These are phyloP conservation scores for Boletus edulis DNA, from an alignment of 768 basidiomycete genomes.

Conservation along the genomic window DNA sequence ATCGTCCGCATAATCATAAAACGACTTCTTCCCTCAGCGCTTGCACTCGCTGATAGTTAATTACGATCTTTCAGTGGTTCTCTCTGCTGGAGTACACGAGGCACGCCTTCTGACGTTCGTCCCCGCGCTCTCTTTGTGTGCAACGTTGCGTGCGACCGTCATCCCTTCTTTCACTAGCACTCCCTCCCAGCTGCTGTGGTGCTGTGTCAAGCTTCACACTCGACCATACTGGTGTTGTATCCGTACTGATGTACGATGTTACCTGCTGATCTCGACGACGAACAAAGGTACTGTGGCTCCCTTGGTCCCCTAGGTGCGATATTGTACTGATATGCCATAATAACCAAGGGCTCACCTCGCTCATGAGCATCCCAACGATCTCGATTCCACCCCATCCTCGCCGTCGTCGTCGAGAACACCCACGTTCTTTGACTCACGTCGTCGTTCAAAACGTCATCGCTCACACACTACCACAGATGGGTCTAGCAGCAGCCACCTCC, in stretches of 20 bases:
- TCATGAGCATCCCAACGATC: slow-evolving; percentile 28
- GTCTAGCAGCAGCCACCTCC: slow-evolving; percentile 29
- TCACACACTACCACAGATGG: slow-evolving; percentile 27
- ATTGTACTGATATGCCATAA: neutral
- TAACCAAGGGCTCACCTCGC: slow-evolving; percentile 22
- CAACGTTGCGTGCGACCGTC: slow-evolving; percentile 2
- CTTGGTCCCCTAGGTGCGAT: neutral
- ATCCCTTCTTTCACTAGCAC: neutral
- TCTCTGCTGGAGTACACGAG: slow-evolving; percentile 29
- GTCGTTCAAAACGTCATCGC: slow-evolving; percentile 28
- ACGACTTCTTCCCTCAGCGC: slow-evolving; percentile 11
- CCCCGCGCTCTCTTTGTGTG: slow-evolving; percentile 2
- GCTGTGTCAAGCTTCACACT: slow-evolving; percentile 2
- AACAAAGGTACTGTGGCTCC: slow-evolving; percentile 22
- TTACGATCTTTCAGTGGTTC: slow-evolving; percentile 17
- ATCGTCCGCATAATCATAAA: slow-evolving; percentile 9
- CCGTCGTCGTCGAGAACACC: slow-evolving; percentile 18
- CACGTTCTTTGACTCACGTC: slow-evolving; percentile 16
- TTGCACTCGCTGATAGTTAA: slow-evolving; percentile 8
- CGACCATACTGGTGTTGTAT: slow-evolving; percentile 1
- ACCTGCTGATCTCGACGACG: slow-evolving; percentile 28
- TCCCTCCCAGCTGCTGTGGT: slow-evolving; percentile 7
- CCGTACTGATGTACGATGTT: slow-evolving; percentile 24
- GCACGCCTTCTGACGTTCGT: slow-evolving; percentile 9
- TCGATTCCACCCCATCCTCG: slow-evolving; percentile 31